Conservation (phyloP, 345 rosid species). For the Gossypium thurberi region DNA sequence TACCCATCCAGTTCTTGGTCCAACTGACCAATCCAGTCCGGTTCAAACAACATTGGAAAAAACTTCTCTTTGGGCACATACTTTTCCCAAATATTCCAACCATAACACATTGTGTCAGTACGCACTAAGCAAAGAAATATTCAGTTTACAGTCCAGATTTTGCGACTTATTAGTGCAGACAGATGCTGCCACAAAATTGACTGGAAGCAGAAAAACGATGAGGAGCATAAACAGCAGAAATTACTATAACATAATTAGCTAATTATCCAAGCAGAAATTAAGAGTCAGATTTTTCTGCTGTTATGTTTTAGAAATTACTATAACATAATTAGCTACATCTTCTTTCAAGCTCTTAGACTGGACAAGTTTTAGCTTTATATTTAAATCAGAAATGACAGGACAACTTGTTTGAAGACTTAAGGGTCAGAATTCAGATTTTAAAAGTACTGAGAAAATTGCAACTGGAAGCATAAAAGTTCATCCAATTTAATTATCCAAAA, state of each 20-base stretch:
- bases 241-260: too few species aligned
- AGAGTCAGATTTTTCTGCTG: too few species aligned
- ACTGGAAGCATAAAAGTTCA: neutral
- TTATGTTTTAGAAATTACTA: too few species aligned
- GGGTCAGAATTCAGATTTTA: neutral
- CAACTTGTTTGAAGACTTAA: neutral
- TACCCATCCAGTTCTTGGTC: too few species aligned
- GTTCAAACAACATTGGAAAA: too few species aligned
- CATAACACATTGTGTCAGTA: neutral
- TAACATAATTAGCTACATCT: neutral
- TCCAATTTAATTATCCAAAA: neutral
- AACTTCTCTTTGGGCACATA: neutral
- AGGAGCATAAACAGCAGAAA: neutral
- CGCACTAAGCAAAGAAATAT: neutral
- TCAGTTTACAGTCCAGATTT: neutral
- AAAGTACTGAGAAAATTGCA: neutral
- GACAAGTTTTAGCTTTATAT: neutral
- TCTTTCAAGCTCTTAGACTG: neutral
- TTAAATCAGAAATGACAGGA: neutral
- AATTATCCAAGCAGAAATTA: too few species aligned
- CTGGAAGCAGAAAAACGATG: neutral
- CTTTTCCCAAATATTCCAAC: neutral
- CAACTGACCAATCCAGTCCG: too few species aligned
- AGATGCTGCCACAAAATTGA: neutral
- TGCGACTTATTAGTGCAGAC: neutral